Conservation (phyloP, 2,329 filamentous ascomycete species). For the Cladosporium sp. region DNA sequence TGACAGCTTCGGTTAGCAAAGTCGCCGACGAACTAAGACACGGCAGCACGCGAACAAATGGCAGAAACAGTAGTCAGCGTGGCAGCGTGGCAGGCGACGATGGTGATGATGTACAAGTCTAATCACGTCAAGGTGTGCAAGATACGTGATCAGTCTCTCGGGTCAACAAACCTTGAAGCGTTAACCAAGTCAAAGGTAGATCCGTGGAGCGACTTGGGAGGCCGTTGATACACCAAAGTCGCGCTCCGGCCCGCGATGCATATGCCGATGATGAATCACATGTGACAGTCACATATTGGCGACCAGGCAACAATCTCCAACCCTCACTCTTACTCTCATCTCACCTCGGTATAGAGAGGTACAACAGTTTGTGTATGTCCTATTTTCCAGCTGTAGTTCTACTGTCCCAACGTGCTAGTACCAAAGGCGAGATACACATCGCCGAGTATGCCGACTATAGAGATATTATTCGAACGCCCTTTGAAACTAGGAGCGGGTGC, state of each 20-base stretch:
- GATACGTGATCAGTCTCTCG: constrained; percentile 1
- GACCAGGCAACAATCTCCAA: not conserved
- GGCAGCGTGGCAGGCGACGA: not conserved
- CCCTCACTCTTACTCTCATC: not conserved
- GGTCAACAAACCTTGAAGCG: constrained; percentile 2
- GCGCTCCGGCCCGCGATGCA: constrained; percentile 4
- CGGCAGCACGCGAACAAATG: constrained; percentile 12
- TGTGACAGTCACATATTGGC: not conserved
- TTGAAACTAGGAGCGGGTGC: not conserved
- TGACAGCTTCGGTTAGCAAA: constrained; percentile 17
- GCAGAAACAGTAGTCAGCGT: not conserved
- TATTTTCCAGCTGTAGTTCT: not conserved
- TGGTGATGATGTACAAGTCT: not conserved
- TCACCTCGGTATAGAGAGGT: not conserved
- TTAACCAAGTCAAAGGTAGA: not conserved
- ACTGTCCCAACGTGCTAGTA: not conserved
- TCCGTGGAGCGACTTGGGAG: not conserved
- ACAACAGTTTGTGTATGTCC: not conserved
- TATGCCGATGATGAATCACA: constrained; percentile 6
- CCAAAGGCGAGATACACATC: not conserved
- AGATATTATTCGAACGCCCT: not conserved
- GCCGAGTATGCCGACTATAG: not conserved
- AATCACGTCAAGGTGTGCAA: constrained; percentile 9
- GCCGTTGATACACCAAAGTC: not conserved
- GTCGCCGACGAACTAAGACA: constrained; percentile 17